phyloP scores from a whole-genome alignment of 768 basidiomycete species.

The Naganishia vaughanmartiniae region DNA sequence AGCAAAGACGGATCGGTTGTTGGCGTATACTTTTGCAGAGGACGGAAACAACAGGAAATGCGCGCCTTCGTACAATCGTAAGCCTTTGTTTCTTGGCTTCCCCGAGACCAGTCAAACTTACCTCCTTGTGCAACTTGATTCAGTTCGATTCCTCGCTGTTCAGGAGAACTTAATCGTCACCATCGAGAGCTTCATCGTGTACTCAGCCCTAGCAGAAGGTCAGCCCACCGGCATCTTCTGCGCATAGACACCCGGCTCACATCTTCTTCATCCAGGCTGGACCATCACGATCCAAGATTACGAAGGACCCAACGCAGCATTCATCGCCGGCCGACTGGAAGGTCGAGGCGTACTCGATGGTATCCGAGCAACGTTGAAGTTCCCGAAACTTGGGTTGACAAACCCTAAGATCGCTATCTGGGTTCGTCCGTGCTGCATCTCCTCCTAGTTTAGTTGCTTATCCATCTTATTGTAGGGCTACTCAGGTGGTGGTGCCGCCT shows the following conservation, averaged over 20 bases:
- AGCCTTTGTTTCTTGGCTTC: neutral
- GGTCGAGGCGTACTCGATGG: constrained; percentile 18
- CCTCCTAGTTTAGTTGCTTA: neutral
- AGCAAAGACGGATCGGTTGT: constrained; percentile 12
- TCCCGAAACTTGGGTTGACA: neutral
- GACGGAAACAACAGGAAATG: constrained; percentile 21
- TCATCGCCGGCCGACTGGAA: constrained; percentile 26
- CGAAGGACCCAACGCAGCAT: constrained; percentile 26
- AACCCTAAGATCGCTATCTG: constrained; percentile 24
- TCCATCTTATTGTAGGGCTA: constrained; percentile 1
- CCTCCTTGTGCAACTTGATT: neutral
- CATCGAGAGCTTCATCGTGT: constrained; percentile 8
- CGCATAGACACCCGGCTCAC: neutral
- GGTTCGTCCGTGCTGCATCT: neutral
- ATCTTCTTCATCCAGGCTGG: neutral
- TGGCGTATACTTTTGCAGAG: constrained; percentile 24
- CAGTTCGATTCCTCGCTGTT: constrained; percentile 11
- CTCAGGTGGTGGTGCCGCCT: constrained; percentile 22
- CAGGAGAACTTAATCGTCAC: constrained; percentile 14
- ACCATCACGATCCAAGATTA: constrained; percentile 23
- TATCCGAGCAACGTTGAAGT: constrained; percentile 18
- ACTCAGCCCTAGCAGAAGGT: constrained; percentile 13
- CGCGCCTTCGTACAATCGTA: constrained; percentile 27
- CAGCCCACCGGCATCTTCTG: neutral
- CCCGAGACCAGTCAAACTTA: neutral